Evolutionary conservation across 176 grass and related monocot species (phyloP), one percentile per base, ranked within the genome.

Genomic region (Oryza longistaminata): DNA sequence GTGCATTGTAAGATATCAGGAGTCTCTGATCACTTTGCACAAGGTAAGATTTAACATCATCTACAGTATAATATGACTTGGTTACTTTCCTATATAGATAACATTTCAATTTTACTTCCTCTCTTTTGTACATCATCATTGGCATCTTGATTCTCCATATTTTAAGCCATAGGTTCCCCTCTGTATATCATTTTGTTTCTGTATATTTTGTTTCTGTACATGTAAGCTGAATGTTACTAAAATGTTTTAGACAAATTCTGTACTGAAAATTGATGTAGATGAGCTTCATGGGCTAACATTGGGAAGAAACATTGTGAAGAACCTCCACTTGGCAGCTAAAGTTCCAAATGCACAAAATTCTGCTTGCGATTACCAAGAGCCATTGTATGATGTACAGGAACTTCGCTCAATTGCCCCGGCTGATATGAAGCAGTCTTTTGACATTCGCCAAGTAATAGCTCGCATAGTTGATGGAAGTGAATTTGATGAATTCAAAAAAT

Each of bases 401-500:
- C 96, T 98, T 88, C 67, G 66, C 35, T 72, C 89, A 61, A 98
- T 98, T 72, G 96, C 93, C 78, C 96, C 96, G 39, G 68, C 82
- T 70, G 96, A 98, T 90, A 65, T 85, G 83, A 98, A 92, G 71
- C 96, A 93, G 68, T 83, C 91, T 70, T 92, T 98, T 75, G 96
- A 98, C 76, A 87, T 98, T 81, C 89, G 93, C 35, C 93, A 89
- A 53, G 81, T 98, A 52, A 98, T 98, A 93, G 89, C 93, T 74
- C 85, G 89, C 60, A 83, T 89, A 83, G 91, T 93, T 60, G 96
- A 98, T 85, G 91, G 93, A 68, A 95, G 96, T 68, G 89, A 95
- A 87, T 98, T 98, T 64, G 96, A 98, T 76, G 96, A 98, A 88
- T 98, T 98, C 88, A 98, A 98, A 81, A 95, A 95, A 86, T 89